Conservation (phyloP, 345 rosid genomes). For the Eucalyptus polyanthemos region DNA sequence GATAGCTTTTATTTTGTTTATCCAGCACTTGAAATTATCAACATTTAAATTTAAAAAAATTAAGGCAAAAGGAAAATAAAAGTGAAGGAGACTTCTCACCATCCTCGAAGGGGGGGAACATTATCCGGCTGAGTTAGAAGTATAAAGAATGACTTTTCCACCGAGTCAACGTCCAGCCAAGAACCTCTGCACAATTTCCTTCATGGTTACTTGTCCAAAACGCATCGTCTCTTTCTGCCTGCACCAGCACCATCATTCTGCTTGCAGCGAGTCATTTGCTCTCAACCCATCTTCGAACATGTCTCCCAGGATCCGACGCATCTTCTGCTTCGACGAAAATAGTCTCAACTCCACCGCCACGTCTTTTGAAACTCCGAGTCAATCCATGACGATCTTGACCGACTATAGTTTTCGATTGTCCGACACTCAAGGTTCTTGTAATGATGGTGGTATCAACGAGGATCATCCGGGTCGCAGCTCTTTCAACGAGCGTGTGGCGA, state of each 20-base stretch:
- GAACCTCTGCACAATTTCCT: background rate
- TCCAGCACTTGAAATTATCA: background rate
- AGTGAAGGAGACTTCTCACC: background rate
- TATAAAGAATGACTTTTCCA: background rate
- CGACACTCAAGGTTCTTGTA: background rate
- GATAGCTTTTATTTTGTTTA: background rate
- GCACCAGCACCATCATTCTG: background rate
- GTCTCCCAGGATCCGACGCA: background rate
- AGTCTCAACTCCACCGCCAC: background rate
- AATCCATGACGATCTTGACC: background rate
- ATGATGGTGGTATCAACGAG: background rate
- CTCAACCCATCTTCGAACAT: background rate
- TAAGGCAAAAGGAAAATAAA: too few relatives aligned
- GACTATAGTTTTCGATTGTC: background rate
- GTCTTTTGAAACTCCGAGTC: background rate
- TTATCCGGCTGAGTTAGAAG: background rate
- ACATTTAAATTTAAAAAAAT: background rate
- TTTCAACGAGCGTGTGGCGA: background rate
- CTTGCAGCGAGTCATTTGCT: background rate
- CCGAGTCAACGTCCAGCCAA: background rate
- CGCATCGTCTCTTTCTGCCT: background rate
- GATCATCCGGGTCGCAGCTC: background rate
- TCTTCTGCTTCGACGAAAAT: background rate
- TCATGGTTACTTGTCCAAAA: background rate
- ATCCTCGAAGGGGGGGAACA: background rate